Percentiles rank a stretch among this genome's conserved stretches.
Conservation (phyloP, 495 filamentous ascomycete species). For the Talaromyces nanjingensis region DNA sequence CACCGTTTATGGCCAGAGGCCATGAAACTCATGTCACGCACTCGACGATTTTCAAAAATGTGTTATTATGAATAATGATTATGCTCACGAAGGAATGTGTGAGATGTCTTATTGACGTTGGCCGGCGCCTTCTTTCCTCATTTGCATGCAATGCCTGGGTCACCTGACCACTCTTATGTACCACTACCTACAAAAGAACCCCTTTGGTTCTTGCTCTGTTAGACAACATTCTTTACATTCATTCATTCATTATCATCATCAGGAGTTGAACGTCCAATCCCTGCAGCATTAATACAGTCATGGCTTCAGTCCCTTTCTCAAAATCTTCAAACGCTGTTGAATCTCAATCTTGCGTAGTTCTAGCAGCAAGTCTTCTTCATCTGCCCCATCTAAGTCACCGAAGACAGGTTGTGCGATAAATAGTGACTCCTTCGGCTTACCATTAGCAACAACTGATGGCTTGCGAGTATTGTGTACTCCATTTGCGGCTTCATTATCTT, state of each 20-base stretch:
- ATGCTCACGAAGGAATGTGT: not conserved
- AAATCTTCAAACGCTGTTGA: constrained; percentile 30
- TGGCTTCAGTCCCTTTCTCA: not conserved
- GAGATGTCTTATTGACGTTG: not conserved
- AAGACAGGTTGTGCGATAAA: constrained; percentile 13
- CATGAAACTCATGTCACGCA: not conserved
- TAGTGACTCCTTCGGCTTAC: not conserved
- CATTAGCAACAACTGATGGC: constrained; percentile 6
- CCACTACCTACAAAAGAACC: not conserved
- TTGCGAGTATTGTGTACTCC: not conserved
- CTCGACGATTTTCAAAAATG: not conserved
- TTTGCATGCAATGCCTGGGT: not conserved
- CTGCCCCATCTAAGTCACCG: constrained; percentile 28
- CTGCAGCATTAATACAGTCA: not conserved
- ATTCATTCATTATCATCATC: constrained; percentile 2
- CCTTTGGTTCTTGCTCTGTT: not conserved
- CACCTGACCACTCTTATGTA: constrained; percentile 6
- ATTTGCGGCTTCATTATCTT: not conserved
- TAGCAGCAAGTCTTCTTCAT: constrained; percentile 35
- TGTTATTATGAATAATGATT: constrained; percentile 1
- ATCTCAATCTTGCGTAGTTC: constrained; percentile 36
- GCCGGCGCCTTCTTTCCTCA: not conserved
- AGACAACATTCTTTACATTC: not conserved
- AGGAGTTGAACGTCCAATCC: not conserved
- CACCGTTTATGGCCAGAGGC: constrained; percentile 3